A percentile compares a stretch with the other conserved stretches of the same genome.
Conservation (phyloP, 345 rosid species). For the Populus davidiana region DNA sequence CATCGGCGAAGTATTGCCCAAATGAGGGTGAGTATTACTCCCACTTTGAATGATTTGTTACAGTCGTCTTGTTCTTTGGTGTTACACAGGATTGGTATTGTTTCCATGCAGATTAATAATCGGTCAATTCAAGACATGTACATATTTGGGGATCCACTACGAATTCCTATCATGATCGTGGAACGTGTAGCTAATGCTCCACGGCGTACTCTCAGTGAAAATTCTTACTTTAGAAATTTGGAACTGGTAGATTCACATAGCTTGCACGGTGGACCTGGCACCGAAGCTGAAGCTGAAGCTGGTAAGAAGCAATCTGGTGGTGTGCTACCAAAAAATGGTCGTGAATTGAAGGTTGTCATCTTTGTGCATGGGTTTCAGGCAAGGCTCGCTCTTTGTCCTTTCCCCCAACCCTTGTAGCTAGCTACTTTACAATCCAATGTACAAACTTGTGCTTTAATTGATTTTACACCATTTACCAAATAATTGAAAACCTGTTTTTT, state of each 20-base stretch:
- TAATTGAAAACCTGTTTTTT: neutral
- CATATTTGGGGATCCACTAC: constrained; percentile 77
- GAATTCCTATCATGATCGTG: constrained; percentile 72
- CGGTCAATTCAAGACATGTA: constrained; percentile 88
- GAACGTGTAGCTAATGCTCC: constrained; percentile 90
- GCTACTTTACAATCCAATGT: neutral
- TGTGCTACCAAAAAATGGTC: constrained; percentile 34
- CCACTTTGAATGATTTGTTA: neutral
- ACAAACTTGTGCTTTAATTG: neutral
- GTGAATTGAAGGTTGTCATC: constrained; percentile 66
- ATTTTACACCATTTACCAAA: neutral
- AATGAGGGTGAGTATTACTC: constrained; percentile 66
- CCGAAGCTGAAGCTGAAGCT: constrained; percentile 22
- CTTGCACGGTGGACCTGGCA: constrained; percentile 21
- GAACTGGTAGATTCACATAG: constrained; percentile 44
- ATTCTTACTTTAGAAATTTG: constrained; percentile 65
- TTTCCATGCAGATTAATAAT: constrained; percentile 69
- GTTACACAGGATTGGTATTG: constrained; percentile 15
- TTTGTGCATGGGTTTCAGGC: constrained; percentile 99
- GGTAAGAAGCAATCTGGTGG: constrained; percentile 31
- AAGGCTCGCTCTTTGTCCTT: constrained; percentile 24
- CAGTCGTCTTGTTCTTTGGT: constrained; percentile 1
- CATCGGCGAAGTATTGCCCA: constrained; percentile 94
- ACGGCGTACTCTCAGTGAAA: constrained; percentile 69
- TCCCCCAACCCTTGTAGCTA: neutral